These are phyloP conservation scores for Nemania serpens DNA, from an alignment of 2,329 filamentous ascomycete species.

Conservation along the genomic window DNA sequence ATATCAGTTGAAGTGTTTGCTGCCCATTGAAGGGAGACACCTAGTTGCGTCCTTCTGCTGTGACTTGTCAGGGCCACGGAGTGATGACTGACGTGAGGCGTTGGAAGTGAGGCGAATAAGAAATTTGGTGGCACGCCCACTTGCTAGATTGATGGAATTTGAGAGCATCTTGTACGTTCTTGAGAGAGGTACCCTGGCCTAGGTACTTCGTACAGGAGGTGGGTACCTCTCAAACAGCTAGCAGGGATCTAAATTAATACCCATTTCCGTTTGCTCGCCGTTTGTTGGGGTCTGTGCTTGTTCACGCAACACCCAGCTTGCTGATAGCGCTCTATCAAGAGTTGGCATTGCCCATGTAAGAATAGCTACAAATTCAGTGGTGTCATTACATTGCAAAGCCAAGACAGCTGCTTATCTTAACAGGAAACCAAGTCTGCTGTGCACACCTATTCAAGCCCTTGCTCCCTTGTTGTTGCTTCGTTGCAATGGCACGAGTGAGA, in stretches of 20 bases:
- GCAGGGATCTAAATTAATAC: conserved; percentile 8
- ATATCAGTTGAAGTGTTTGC: neutral
- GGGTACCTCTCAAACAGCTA: neutral
- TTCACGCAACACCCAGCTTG: conserved; percentile 15
- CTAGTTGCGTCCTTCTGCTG: neutral
- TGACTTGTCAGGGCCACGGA: neutral
- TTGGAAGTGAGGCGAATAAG: conserved; percentile 15
- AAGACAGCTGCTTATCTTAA: conserved; percentile 19
- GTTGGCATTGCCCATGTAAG: neutral
- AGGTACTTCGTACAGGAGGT: too few relatives aligned
- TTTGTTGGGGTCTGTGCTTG: neutral
- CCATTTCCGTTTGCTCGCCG: too few relatives aligned
- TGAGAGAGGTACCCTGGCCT: too few relatives aligned
- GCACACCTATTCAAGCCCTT: conserved; percentile 3
- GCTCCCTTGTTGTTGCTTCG: neutral
- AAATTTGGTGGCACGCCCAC: neutral
- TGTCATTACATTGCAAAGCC: neutral
- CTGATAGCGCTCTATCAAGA: conserved; percentile 12
- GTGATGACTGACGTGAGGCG: neutral
- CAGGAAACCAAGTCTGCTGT: conserved; percentile 19
- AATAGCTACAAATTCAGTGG: neutral
- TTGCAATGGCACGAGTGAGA: neutral
- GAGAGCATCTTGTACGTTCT: too few relatives aligned
- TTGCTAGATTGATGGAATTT: neutral
- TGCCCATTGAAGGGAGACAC: neutral